Evolutionary conservation across 441 rosid genomes (phyloP).

Genomic region (Gossypium schwendimanii): DNA sequence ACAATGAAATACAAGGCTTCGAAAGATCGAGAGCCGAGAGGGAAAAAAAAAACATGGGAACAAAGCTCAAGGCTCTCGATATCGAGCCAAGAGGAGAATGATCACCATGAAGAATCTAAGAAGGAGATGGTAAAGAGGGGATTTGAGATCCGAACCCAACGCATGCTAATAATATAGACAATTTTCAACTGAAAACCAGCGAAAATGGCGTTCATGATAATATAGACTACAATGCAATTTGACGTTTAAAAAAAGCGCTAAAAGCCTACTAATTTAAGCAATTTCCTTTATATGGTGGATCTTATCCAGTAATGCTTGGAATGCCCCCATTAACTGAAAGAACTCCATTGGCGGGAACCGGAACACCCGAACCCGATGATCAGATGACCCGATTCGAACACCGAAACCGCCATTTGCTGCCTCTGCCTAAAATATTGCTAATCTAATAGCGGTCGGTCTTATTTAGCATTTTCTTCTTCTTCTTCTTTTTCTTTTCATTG

Average conservation of each 20-base stretch:
- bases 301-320: no score
- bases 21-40: background rate
- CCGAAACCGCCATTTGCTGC: background rate
- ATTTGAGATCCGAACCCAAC: constrained; percentile 16
- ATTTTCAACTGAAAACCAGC: background rate
- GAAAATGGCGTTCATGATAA: background rate
- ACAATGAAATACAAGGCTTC: background rate
- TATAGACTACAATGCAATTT: background rate
- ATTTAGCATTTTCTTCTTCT: background rate
- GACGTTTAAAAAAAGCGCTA: background rate
- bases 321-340: background rate
- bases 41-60: background rate
- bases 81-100: no score
- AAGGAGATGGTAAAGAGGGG: background rate
- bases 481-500: background rate
- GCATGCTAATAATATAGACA: background rate
- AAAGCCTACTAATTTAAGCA: background rate
- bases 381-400: background rate
- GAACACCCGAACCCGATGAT: background rate
- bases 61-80: background rate
- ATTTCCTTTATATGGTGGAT: no score
- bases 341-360: background rate
- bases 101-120: no score
- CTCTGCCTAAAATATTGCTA: background rate
- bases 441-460: background rate